Base-by-base conservation (phyloP, 2,329 filamentous ascomycete genomes). In the Pyrenophora graminea region DNA sequence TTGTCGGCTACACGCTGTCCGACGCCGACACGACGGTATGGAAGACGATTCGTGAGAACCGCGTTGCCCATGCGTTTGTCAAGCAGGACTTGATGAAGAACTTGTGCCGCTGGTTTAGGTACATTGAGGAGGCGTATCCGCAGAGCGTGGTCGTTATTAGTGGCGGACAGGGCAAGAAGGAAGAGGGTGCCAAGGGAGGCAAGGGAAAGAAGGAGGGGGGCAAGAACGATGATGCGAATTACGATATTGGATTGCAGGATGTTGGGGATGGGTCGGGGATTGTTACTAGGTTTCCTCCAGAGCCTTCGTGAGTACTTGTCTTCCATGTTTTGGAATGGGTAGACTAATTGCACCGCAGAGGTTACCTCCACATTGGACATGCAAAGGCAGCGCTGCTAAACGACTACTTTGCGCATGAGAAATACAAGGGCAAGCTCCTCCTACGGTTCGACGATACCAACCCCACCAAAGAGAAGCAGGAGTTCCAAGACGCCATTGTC, bases 391-490 rank as follows among this genome's bases (percentile, higher is more conserved):
- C 91, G 5, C 82, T 96, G 48, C 85, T 97, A 50, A 96, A 94
- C 78, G 92, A 97, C 74, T 97, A 96, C 81, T 97, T 97, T 65
- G 93, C 91, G 38, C 91, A 97, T 74, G 88, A 91, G 72, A 89
- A 91, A 64, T 96, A 96, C 80, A 87, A 93, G 54, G 94, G 94
- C 67, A 95, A 88, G 66, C 81, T 99, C 64, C 86, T 95, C 53
- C 84, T 97, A 42, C 89, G 94, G 53, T 94, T 99, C 69, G 94
- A 99, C 71, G 94, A 99, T 70, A 99, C 94, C 49, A 99, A 99
- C 76, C 94, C 94, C 6, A 87, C 89, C 53, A 97, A 97, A 74
- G 94, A 99, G 81, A 97, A 96, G 79, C 86, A 93, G 72, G 94
- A 97, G 77, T 99, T 88, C 73, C 88, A 97, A 72, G 91, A 97